Evolutionary conservation across 1,284 basidiomycete genomes (phyloP), one percentile per base, ranked within the genome.

Genomic region (Ganoderma lucidum): DNA sequence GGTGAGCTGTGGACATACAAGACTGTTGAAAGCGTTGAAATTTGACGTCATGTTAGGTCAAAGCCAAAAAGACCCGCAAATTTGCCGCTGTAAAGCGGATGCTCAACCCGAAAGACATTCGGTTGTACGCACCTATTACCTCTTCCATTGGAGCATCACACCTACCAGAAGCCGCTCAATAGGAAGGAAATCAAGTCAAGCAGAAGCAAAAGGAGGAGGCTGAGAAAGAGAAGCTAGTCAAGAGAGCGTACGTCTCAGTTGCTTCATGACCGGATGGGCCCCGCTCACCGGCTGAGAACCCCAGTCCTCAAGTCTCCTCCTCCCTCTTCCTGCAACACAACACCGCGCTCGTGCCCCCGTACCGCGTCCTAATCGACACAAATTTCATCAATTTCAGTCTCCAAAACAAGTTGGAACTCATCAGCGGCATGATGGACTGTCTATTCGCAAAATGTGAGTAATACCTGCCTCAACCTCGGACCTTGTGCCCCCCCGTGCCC

Each of bases 331-430:
- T 99, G 69, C 91, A 94, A 30, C 98, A 99, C 81, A 99, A 99
- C 80, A 93, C 94, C 19, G 94, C 97, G 14, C 92, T 99, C 41
- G 97, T 96, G 0, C 98, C 98, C 0, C 98, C 98, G 0, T 99
- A 99, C 80, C 91, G 97, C 35, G 95, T 99, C 12, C 88, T 99
- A 56, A 96, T 99, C 68, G 98, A 99, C 82, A 99, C 98, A 78
- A 99, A 99, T 81, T 99, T 99, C 78, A 99, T 99, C 87, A 99
- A 99, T 80, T 97, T 99, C 80, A 96, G 93, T 74, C 86, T 99
- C 62, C 97, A 99, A 83, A 99, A 99, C 84, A 98, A 99, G 81
- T 86, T 99, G 75, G 98, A 99, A 81, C 88, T 99, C 60, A 88
- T 99, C 28, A 92, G 94, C 77, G 96, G 96, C 17, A 99, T 99